Base-by-base conservation (phyloP, 345 rosid genomes). In the Clausena lansium region DNA sequence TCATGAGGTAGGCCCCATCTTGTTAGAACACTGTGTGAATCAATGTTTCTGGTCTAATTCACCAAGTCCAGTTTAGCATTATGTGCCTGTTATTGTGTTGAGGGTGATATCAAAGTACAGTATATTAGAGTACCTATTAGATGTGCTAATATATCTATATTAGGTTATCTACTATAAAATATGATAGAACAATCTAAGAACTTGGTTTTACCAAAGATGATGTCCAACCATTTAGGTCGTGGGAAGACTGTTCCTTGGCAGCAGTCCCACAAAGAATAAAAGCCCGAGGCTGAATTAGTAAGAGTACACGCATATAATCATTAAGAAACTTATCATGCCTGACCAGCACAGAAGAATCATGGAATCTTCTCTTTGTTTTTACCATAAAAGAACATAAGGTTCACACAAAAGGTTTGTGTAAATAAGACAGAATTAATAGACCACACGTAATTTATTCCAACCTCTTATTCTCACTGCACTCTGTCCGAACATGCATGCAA, bases 281-380 rank as follows among this genome's bases (percentile, higher is more conserved):
- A 54, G 52, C 22, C 24, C 75, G 19, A 38, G 6, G 17, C 33
- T 24, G 38, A 61, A 59, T 33, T 32, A 45, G 67, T 11, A 47
- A 73, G 38, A 73, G 24, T 35, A 38, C 32, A 52, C 27, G 13
- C 6, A 55, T 19, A 60, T 36, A 59, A 61, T 52, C 45, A 38
- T 39, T 19, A 68, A 25, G 45, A 78, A 24, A 36, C 73, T 67
- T 30, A 68, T 24, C 41, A 67, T 50, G 30, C n/a, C 62, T 73
- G 55, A 73, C 13, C 24, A 45, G 22, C 57, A 69, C 19, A 27
- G 59, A 9, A 70, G 60, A 70, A 52, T 50, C 11, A 28, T 20
- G 55, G 22, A 69, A 69, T 27, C 36, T 45, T 5, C 28, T 27
- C n/a, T 8, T 14, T 19, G n/a, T 7, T 69, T 32, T 57, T 15